Evolutionary conservation across 2,329 filamentous ascomycete species (phyloP).

Genomic region (Fusarium sarcochroum): DNA sequence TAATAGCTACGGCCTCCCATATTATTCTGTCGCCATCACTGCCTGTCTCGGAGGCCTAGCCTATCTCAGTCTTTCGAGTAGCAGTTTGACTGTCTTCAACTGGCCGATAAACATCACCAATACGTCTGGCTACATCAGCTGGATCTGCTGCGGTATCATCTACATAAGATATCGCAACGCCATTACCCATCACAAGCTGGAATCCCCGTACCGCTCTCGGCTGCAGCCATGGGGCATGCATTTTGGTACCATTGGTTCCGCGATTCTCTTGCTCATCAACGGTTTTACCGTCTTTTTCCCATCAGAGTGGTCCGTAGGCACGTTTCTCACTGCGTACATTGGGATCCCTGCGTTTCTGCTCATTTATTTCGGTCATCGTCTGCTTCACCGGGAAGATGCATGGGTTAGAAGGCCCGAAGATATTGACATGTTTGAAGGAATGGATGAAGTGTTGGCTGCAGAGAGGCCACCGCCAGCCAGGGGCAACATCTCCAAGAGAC

Average conservation of each 20-base stretch:
- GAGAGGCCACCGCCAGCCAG: too few relatives aligned
- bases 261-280: constrained; percentile 67
- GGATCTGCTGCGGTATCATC: background rate
- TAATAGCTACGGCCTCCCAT: constrained; percentile 47
- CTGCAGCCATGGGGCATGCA: background rate
- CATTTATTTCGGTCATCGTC: constrained; percentile 10
- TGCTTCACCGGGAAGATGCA: background rate
- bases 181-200: background rate
- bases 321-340: constrained; percentile 37
- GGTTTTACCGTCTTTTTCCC: constrained; percentile 62
- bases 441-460: background rate
- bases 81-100: background rate
- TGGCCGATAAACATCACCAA: background rate
- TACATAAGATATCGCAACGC: background rate
- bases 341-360: constrained; percentile 31
- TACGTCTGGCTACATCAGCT: background rate
- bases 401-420: background rate
- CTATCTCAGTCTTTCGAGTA: background rate
- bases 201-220: background rate
- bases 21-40: constrained; percentile 65
- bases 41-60: background rate
- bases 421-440: background rate
- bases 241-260: background rate
- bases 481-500: too few relatives aligned
- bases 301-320: constrained; percentile 26